Conservation (phyloP, 257 asterid genomes). For the Nemophila menziesii region DNA sequence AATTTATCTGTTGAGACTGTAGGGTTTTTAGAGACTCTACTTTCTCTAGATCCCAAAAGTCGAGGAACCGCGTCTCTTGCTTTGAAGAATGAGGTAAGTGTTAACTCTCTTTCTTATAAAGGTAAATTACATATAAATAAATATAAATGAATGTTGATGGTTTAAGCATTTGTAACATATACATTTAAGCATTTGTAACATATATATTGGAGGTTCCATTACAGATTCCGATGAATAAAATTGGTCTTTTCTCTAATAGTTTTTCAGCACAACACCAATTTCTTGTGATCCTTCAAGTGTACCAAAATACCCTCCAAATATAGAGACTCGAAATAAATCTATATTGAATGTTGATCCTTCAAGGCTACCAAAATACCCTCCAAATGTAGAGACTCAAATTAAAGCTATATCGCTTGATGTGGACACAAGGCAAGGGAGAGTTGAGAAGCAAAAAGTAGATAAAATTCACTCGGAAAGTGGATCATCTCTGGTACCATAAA, state of each 20-base stretch:
- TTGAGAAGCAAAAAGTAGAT: too few species aligned
- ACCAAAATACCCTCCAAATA: constrained; percentile 50
- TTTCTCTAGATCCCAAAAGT: constrained; percentile 34
- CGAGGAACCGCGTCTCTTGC: constrained; percentile 48
- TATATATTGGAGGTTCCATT: not conserved
- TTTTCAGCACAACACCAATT: constrained; percentile 37
- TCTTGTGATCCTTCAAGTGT: constrained; percentile 51
- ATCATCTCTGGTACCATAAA: too few species aligned
- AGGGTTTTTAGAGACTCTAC: constrained; percentile 31
- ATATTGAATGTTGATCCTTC: constrained; percentile 7
- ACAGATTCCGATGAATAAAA: not conserved
- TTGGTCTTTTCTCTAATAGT: constrained; percentile 16
- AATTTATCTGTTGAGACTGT: constrained; percentile 36
- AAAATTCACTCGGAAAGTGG: too few species aligned
- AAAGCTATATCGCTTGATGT: too few species aligned
- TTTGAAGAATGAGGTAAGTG: constrained; percentile 34
- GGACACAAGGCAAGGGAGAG: too few species aligned
- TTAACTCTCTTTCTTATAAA: not conserved
- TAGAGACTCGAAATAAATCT: constrained; percentile 41
- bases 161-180: too few species aligned
- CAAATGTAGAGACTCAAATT: too few species aligned
- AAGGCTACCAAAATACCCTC: too few species aligned
- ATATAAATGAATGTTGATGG: not conserved
- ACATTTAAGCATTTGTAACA: too few species aligned
- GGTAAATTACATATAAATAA: too few species aligned